Evolutionary conservation across 2,329 filamentous ascomycete genomes (phyloP).

Genomic region (Botrytis medusae): DNA sequence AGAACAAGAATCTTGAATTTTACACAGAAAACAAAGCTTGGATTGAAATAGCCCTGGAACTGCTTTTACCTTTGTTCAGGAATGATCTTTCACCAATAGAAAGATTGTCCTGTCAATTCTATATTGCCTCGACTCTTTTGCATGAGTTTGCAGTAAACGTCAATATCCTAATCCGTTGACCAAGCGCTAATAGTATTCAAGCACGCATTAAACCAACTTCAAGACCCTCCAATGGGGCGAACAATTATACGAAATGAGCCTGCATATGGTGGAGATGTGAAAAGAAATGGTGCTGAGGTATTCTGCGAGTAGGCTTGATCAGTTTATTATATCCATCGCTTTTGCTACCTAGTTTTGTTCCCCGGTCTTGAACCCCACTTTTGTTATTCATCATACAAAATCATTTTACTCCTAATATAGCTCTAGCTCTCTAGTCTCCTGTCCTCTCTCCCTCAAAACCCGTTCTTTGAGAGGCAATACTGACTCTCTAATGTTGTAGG

Average conservation of each 20-base stretch:
- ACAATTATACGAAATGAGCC: not conserved
- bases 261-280: not conserved
- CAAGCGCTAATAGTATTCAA: not conserved
- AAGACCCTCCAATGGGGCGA: constrained; percentile 5
- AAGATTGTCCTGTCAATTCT: not conserved
- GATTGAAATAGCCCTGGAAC: not conserved
- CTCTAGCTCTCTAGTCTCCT: not conserved
- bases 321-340: not conserved
- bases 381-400: not conserved
- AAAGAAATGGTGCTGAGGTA: not conserved
- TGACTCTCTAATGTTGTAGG: not conserved
- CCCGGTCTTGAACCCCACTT: not conserved
- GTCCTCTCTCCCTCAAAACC: not conserved
- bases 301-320: constrained; percentile 5
- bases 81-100: constrained; percentile 7
- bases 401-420: not conserved
- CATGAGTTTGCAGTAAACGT: constrained; percentile 7
- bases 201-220: constrained; percentile 11
- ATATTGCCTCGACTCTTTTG: constrained; percentile 2
- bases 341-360: not conserved
- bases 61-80: constrained; percentile 11
- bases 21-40: constrained; percentile 1
- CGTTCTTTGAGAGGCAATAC: not conserved
- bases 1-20: not conserved
- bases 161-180: not conserved